Base-by-base conservation (phyloP, 1,139 yeast species). In the Entelexis sorbosivorans region DNA sequence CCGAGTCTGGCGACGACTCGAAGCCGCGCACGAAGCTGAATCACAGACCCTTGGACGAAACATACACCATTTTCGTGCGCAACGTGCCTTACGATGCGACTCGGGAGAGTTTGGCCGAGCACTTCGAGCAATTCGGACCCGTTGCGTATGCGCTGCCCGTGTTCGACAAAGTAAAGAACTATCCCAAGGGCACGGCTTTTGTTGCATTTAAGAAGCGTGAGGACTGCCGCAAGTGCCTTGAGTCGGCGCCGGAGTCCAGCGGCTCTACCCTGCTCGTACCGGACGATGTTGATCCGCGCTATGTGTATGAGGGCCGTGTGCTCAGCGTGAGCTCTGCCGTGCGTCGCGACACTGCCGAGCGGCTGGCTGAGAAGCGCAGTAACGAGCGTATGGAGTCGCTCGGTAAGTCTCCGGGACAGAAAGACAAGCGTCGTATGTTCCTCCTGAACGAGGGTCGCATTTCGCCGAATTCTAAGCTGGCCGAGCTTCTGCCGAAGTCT, bases 71-170 rank as follows among this genome's bases (percentile, higher is more conserved):
- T 24, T 91, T 91, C 64, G 87, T 91, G 9, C 79, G 97, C 65
- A 91, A 91, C 63, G 79, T 93, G 46, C 97, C 98, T 5, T 93
- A 91, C 62, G 96, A 88, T 66, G 94, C 96, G 9, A 88, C 94
- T 34, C 76, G 77, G 48, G 96, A 88, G 53, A 67, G 82, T 0
- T 73, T 91, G 42, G 74, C 73, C 53, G 85, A 80, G 51, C 97
- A 91, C 64, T 91, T 91, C 63, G 69, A 73, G 53, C 75, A 78
- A 59, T 88, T 91, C 64, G 99, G 99, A 10, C 76, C 85, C 10
- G 89, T 91, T 32, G 82, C 84, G 61, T 91, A 88, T 64, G 98
- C 98, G 0, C 73, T 91, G 48, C 96, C 97, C 0, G 98, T 93
- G 11, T 74, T 82, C 59, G 99, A 93, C 64, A 83, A 75, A 63